Base-by-base conservation (phyloP, 148 eudicot genomes). In the Spergularia bocconei region DNA sequence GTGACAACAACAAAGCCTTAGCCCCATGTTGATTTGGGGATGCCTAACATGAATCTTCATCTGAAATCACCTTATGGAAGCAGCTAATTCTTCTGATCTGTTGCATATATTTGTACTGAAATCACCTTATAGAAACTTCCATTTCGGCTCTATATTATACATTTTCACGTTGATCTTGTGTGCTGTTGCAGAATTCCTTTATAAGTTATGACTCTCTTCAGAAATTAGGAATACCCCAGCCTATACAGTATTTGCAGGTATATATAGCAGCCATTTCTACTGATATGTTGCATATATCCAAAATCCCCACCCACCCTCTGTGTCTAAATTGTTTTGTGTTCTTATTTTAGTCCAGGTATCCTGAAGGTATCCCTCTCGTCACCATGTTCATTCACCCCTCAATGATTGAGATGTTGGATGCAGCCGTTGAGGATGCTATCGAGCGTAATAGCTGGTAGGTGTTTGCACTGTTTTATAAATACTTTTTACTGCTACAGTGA, bases 191-290 rank as follows among this genome's bases (percentile, higher is more conserved):
- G 99, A 92, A 92, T 84, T 92, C 99, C 58, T 92, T 86, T 71
- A 85, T 95, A 74, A 86, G 88, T 83, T 92, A 90, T 76, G 94
- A 88, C 55, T 84, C 89, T 64, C 90, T 95, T 71, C 91, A 92
- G 52, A 95, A 92, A 81, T 87, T 95, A 80, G 98, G 98, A 77
- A 92, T 95, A 72, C 86, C 90, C 50, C 97, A 92, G 83, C 98
- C 99, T 65, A 75, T 85, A 79, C 97, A 95, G 83, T 95, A 85
- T 85, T 85, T 92, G 82, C 99, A 92, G 99, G 99, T 95, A 91
- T 73, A 79, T 75, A 79, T 75, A 65, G 53, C 71, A 61, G 50
- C 73, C 76, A 54, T 70, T 39, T 41, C 47, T 64, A n/a, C 52
- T 71, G 41, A 70, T 67, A 19, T 44, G 57, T 67, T 63, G 19